phyloP scores from a whole-genome alignment of 352 stramenopile species.

The Phytophthora colocasiae region DNA sequence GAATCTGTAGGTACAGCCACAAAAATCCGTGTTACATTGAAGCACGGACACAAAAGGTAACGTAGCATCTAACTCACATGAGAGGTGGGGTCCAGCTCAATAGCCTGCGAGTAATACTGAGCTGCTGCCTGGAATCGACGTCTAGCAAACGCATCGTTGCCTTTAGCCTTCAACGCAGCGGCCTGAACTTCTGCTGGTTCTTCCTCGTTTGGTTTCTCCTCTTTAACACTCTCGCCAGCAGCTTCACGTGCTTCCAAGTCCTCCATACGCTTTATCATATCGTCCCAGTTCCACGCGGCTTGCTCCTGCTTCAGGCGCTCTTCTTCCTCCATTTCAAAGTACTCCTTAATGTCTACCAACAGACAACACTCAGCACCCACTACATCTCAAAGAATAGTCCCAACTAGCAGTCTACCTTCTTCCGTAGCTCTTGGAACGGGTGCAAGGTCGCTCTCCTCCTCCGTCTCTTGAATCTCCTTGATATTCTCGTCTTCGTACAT shows the following conservation, averaged over 20 bases:
- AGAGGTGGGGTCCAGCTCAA: constrained; percentile 71
- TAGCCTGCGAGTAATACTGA: constrained; percentile 90
- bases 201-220: constrained; percentile 33
- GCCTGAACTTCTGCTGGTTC: constrained; percentile 40
- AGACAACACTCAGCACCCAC: background rate
- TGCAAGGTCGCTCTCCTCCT: constrained; percentile 72
- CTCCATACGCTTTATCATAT: constrained; percentile 89
- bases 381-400: background rate
- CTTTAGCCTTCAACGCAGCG: constrained; percentile 71
- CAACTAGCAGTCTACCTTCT: constrained; percentile 47
- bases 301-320: constrained; percentile 72
- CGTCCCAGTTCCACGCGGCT: constrained; percentile 80
- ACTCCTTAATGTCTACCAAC: constrained; percentile 72
- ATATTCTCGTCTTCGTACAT: constrained; percentile 89
- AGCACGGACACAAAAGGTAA: background rate
- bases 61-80: constrained; percentile 52
- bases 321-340: constrained; percentile 87
- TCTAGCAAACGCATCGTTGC: constrained; percentile 80
- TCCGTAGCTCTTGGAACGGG: constrained; percentile 56
- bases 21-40: constrained; percentile 2
- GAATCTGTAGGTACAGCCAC: constrained; percentile 49
- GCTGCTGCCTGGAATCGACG: constrained; percentile 82
- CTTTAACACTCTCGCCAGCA: constrained; percentile 34
- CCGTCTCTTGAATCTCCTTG: constrained; percentile 84
- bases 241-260: constrained; percentile 79